Percentiles rank a stretch among this genome's conserved stretches.
phyloP scores from a whole-genome alignment of 176 grass and related monocot species.

The Musa troglodytarum region DNA sequence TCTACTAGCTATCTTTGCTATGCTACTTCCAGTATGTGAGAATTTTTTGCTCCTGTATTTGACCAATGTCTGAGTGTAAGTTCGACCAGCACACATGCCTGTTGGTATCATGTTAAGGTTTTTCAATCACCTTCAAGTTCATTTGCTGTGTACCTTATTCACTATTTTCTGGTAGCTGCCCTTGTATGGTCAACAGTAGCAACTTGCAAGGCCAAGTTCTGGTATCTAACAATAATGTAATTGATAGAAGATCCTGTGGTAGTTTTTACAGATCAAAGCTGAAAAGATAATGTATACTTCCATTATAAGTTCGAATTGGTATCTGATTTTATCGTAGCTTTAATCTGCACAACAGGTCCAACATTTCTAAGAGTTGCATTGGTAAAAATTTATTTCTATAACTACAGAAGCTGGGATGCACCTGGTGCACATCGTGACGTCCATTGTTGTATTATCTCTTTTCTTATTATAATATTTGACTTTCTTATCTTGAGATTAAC shows the following conservation, averaged over 20 bases:
- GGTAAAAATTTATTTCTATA: background rate
- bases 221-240: too few relatives aligned
- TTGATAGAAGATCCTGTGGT: background rate
- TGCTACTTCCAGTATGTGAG: too few relatives aligned
- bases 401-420: background rate
- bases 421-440: background rate
- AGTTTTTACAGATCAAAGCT: background rate
- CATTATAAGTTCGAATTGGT: background rate
- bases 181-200: too few relatives aligned
- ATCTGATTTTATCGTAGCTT: background rate
- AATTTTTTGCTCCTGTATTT: too few relatives aligned
- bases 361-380: background rate
- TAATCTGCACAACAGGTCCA: background rate
- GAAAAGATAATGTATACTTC: background rate
- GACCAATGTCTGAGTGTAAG: too few relatives aligned
- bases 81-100: too few relatives aligned
- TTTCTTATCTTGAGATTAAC: constrained; percentile 1
- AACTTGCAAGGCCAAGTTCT: too few relatives aligned
- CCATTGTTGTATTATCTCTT: background rate
- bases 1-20: background rate
- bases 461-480: background rate
- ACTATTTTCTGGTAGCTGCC: too few relatives aligned
- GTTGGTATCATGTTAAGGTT: too few relatives aligned
- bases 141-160: too few relatives aligned
- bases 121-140: too few relatives aligned